Evolutionary conservation across 306 rosid species (phyloP).

Genomic region (Vicia faba): DNA sequence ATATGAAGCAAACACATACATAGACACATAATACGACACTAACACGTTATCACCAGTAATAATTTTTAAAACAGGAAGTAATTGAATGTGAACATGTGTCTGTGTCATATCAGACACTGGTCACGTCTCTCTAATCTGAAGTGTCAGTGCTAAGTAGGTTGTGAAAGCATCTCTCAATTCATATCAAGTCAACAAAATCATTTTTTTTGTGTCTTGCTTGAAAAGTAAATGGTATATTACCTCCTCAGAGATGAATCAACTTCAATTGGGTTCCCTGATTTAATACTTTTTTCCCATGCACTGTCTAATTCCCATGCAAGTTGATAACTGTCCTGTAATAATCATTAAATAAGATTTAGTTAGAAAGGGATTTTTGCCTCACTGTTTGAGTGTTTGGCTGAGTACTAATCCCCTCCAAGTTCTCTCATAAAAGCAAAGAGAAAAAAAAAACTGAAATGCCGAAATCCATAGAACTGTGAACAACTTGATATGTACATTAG

Average conservation of each 20-base stretch:
- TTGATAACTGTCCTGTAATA: slow-evolving; percentile 83
- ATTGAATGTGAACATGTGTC: neutral
- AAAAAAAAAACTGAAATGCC: neutral
- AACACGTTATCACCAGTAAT: neutral
- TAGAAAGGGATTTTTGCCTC: slow-evolving; percentile 33
- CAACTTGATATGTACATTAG: slow-evolving; percentile 18
- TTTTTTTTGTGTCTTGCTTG: slow-evolving; percentile 14
- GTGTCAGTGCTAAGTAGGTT: neutral
- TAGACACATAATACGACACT: neutral
- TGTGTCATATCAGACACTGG: neutral
- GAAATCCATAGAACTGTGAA: slow-evolving; percentile 5
- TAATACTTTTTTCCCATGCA: slow-evolving; percentile 62
- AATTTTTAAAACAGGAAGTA: neutral
- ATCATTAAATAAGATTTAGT: slow-evolving; percentile 32
- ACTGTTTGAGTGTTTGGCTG: neutral
- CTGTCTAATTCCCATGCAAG: slow-evolving; percentile 81
- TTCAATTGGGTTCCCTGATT: slow-evolving; percentile 64
- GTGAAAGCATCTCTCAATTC: slow-evolving; percentile 4
- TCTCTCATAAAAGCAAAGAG: neutral
- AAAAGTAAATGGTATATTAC: slow-evolving; percentile 38
- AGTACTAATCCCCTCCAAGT: neutral
- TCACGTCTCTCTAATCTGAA: neutral
- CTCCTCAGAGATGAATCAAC: slow-evolving; percentile 67
- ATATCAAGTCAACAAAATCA: slow-evolving; percentile 22
- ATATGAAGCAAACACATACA: neutral